Conservation (phyloP, 768 basidiomycete species). For the Epithele typhae region DNA sequence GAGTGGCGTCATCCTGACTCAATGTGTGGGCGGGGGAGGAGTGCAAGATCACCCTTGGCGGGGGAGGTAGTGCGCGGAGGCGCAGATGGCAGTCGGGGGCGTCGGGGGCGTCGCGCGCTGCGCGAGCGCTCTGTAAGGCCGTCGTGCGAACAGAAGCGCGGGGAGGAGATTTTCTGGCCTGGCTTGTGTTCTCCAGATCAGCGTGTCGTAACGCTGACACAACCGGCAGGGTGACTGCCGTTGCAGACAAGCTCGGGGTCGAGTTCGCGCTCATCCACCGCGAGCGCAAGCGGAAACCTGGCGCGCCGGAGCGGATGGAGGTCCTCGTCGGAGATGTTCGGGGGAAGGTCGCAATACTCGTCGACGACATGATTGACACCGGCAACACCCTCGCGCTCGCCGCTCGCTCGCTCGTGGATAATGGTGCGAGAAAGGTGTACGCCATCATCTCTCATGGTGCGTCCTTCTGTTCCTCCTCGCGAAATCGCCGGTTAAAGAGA, state of each 20-base stretch:
- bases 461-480: constrained; percentile 21
- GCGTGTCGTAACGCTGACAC: constrained; percentile 5
- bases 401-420: constrained; percentile 79
- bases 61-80: no score
- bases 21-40: neutral
- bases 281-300: constrained; percentile 67
- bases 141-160: no score
- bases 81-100: no score
- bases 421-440: constrained; percentile 83
- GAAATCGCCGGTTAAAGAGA: no score
- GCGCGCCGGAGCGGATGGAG: constrained; percentile 79
- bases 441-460: constrained; percentile 91
- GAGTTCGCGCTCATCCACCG: constrained; percentile 96
- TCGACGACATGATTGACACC: constrained; percentile 99
- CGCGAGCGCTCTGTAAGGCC: no score
- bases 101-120: no score
- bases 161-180: no score
- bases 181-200: no score
- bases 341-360: constrained; percentile 91
- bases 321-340: constrained; percentile 91
- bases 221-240: constrained; percentile 71
- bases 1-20: constrained; percentile 27
- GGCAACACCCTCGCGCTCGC: constrained; percentile 87
- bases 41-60: no score
- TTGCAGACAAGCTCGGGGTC: constrained; percentile 92